A percentile compares a stretch with the other conserved stretches of the same genome.
Evolutionary conservation across 768 basidiomycete genomes (phyloP).

Genomic region (Gloeophyllum trabeum): DNA sequence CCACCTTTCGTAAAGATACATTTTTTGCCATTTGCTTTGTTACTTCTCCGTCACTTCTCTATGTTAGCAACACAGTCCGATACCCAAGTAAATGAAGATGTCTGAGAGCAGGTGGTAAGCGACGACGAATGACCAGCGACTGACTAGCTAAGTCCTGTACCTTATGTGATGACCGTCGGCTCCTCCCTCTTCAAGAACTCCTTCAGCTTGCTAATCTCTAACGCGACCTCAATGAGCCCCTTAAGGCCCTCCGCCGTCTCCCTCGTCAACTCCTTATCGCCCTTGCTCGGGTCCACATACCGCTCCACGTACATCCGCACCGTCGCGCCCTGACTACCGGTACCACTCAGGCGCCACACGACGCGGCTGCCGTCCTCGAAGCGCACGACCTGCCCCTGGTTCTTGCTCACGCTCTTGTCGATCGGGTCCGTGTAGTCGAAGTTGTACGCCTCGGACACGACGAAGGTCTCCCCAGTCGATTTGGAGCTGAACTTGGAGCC

Average conservation of each 20-base stretch:
- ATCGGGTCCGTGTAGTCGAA: constrained; percentile 99
- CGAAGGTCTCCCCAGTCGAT: constrained; percentile 62
- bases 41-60: too few species aligned
- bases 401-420: constrained; percentile 83
- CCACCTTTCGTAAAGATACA: too few species aligned
- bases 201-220: constrained; percentile 75
- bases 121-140: too few species aligned
- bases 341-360: constrained; percentile 93
- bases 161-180: constrained; percentile 89
- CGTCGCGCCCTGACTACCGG: constrained; percentile 93
- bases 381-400: constrained; percentile 90
- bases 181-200: constrained; percentile 78
- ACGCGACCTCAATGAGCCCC: constrained; percentile 92
- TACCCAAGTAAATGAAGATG: too few species aligned
- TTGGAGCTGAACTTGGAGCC: constrained; percentile 57
- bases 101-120: too few species aligned
- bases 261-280: constrained; percentile 57
- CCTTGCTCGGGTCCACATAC: constrained; percentile 64
- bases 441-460: constrained; percentile 66
- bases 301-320: constrained; percentile 95
- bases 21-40: too few species aligned
- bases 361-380: constrained; percentile 91
- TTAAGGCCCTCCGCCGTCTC: constrained; percentile 84
- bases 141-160: too few species aligned
- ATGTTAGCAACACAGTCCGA: too few species aligned